Evolutionary conservation across 2,329 filamentous ascomycete genomes (phyloP).

Genomic region (Ceratocystis alfenasii): DNA sequence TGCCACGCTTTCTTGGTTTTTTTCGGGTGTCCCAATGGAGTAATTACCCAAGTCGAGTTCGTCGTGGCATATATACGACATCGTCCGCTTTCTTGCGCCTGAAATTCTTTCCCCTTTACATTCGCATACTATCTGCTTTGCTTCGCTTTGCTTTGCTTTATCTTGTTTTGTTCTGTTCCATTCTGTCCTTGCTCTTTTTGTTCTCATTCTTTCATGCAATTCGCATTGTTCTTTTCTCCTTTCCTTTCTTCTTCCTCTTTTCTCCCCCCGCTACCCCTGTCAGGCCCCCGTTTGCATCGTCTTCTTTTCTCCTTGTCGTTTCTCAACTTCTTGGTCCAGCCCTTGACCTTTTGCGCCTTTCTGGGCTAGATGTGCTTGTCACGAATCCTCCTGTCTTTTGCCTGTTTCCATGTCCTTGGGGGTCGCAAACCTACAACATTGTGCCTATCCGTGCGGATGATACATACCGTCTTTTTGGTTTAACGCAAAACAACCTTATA

Average conservation of each 20-base stretch:
- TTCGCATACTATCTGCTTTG: no score
- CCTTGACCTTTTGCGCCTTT: background rate
- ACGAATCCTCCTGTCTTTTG: background rate
- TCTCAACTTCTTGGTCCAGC: background rate
- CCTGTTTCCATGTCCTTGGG: background rate
- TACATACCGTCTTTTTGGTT: background rate
- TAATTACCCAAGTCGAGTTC: background rate
- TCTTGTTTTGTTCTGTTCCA: background rate
- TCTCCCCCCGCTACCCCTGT: background rate
- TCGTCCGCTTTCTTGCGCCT: background rate
- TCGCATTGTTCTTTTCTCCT: background rate
- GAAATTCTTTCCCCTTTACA: no score
- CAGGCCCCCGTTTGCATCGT: background rate
- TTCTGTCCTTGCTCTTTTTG: background rate
- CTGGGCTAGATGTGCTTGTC: background rate
- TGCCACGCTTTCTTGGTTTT: constrained; percentile 3
- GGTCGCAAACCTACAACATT: background rate
- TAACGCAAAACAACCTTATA: constrained; percentile 7
- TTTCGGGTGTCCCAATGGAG: background rate
- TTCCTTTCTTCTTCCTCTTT: background rate
- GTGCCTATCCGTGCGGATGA: background rate
- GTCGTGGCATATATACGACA: background rate
- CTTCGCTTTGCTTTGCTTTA: no score
- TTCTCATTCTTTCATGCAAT: background rate
- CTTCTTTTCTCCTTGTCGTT: background rate